phyloP scores from a whole-genome alignment of 768 basidiomycete genomes.

The Pleurotus ostreatus region DNA sequence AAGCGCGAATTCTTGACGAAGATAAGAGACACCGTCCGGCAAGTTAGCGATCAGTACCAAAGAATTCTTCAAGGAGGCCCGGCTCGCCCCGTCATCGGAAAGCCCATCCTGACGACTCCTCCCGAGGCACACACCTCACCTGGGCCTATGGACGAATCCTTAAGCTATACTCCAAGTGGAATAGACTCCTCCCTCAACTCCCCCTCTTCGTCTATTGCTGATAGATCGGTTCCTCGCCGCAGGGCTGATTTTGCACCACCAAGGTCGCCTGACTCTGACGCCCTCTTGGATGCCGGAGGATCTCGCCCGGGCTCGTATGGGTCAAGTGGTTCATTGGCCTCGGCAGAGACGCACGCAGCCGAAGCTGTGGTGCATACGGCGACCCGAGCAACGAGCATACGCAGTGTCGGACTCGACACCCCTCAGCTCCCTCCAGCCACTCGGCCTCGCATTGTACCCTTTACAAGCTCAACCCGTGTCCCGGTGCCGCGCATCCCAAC shows the following conservation, averaged over 20 bases:
- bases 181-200: conserved; percentile 50
- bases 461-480: conserved; percentile 64
- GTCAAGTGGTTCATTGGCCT: conserved; percentile 27
- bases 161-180: conserved; percentile 38
- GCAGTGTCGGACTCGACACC: conserved; percentile 33
- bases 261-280: conserved; percentile 24
- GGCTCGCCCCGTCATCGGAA: conserved; percentile 51
- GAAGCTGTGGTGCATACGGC: conserved; percentile 46
- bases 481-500: conserved; percentile 52
- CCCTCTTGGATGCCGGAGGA: not conserved
- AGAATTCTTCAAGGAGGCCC: conserved; percentile 27
- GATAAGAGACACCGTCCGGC: conserved; percentile 59
- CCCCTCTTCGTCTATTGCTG: conserved; percentile 62
- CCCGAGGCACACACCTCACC: conserved; percentile 23
- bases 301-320: conserved; percentile 11
- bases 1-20: conserved; percentile 67
- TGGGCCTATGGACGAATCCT: conserved; percentile 37
- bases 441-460: conserved; percentile 66
- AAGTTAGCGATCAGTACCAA: conserved; percentile 61
- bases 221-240: conserved; percentile 61
- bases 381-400: conserved; percentile 50
- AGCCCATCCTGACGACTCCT: conserved; percentile 43
- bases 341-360: conserved; percentile 30
- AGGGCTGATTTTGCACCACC: conserved; percentile 70
- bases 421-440: conserved; percentile 22